Conservation (phyloP, 139 green algal genomes). For the Coccomyxa sp. region DNA sequence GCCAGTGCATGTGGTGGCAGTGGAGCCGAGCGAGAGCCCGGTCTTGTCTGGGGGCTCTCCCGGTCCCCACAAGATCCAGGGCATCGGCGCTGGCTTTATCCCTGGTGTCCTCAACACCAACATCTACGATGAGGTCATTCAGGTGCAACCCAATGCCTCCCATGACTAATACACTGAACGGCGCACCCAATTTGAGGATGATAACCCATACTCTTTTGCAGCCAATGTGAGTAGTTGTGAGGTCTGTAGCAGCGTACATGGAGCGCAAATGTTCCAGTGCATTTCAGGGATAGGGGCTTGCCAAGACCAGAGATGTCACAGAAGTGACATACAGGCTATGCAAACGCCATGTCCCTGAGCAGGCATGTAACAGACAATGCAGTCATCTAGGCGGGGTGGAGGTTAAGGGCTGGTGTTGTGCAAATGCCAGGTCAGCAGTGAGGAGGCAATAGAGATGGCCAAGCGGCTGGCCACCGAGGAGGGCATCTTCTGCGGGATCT, state of each 20-base stretch:
- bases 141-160: constrained; percentile 32
- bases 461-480: constrained; percentile 80
- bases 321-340: too few species aligned
- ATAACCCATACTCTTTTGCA: too few species aligned
- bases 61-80: constrained; percentile 96
- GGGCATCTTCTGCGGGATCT: constrained; percentile 74
- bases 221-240: too few species aligned
- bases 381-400: too few species aligned
- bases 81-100: constrained; percentile 96
- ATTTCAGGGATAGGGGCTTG: too few species aligned
- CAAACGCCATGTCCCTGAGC: too few species aligned
- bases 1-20: constrained; percentile 57
- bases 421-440: constrained; percentile 61
- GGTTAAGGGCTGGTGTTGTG: too few species aligned
- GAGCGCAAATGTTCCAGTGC: too few species aligned
- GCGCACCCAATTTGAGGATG: too few species aligned
- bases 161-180: not conserved
- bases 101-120: constrained; percentile 79
- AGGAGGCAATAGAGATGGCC: constrained; percentile 89
- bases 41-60: constrained; percentile 55
- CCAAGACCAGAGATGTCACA: too few species aligned
- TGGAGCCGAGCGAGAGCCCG: constrained; percentile 77
- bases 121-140: constrained; percentile 82
- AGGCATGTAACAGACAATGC: too few species aligned
- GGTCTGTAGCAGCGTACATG: too few species aligned